A percentile compares a stretch with the other conserved stretches of the same genome.
These are phyloP conservation scores for Aspergillus fischeri DNA, from an alignment of 2,329 filamentous ascomycete genomes.

Conservation along the genomic window DNA sequence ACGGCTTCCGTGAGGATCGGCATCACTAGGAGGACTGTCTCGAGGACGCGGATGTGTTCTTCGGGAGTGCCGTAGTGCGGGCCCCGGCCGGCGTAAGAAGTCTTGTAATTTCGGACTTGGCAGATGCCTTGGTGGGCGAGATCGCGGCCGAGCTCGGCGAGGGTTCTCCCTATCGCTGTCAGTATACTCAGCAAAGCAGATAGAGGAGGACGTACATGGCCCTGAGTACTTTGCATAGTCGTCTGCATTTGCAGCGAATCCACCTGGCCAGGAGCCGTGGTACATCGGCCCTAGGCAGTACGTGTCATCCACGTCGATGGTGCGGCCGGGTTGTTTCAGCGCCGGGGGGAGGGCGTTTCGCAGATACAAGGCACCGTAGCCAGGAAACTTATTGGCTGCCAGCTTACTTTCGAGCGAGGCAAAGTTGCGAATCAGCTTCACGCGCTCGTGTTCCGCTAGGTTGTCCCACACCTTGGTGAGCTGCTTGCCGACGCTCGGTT, in stretches of 20 bases:
- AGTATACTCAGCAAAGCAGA: not conserved
- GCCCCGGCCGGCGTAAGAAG: slow-evolving; percentile 7
- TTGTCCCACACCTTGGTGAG: slow-evolving; percentile 26
- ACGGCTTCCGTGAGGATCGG: slow-evolving; percentile 3
- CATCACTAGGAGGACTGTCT: slow-evolving; percentile 9
- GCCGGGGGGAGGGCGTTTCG: slow-evolving; percentile 4
- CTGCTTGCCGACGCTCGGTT: slow-evolving; percentile 24
- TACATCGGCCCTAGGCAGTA: slow-evolving; percentile 16
- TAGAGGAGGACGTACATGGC: slow-evolving; percentile 9
- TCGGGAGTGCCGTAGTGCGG: slow-evolving; percentile 14
- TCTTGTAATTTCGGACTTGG: slow-evolving; percentile 10
- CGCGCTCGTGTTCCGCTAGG: slow-evolving; percentile 18
- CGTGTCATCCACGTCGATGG: slow-evolving; percentile 10
- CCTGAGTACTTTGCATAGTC: slow-evolving; percentile 12
- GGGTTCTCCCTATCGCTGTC: slow-evolving; percentile 5
- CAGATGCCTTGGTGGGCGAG: slow-evolving; percentile 12
- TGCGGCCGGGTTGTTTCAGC: not conserved
- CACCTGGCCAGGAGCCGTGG: slow-evolving; percentile 14
- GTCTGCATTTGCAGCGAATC: slow-evolving; percentile 9
- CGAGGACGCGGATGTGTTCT: slow-evolving; percentile 10
- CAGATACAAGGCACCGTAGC: slow-evolving; percentile 8
- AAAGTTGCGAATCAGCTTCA: slow-evolving; percentile 25
- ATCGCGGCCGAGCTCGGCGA: slow-evolving; percentile 9
- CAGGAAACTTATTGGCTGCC: slow-evolving; percentile 20
- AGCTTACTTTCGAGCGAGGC: slow-evolving; percentile 24